Percentiles rank a stretch among this genome's conserved stretches.
These are phyloP conservation scores for Talaromyces sp. DNA, from an alignment of 2,329 filamentous ascomycete species.

Conservation along the genomic window DNA sequence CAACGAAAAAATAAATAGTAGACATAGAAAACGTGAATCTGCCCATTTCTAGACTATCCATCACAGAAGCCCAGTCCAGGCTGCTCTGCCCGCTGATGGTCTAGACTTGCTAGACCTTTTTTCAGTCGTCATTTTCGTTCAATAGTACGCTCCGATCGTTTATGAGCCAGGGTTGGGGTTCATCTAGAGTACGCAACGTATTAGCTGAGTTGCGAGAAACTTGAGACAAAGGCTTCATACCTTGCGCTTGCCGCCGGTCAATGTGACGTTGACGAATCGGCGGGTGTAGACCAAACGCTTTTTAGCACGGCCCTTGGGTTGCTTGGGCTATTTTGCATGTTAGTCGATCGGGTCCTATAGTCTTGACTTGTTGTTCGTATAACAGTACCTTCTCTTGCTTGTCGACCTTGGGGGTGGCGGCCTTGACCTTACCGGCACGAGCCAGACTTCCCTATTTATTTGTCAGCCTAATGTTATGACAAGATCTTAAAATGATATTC, in stretches of 20 bases:
- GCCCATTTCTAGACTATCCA: conserved; percentile 7
- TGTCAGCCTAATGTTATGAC: not conserved
- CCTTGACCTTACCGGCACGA: conserved; percentile 89
- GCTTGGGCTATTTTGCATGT: conserved; percentile 89
- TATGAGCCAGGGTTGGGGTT: conserved; percentile 20
- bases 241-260: conserved; percentile 94
- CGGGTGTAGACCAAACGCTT: conserved; percentile 92
- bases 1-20: conserved; percentile 8
- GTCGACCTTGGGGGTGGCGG: conserved; percentile 70
- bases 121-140: conserved; percentile 10
- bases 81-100: conserved; percentile 1
- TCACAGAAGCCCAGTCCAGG: conserved; percentile 1
- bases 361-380: not conserved
- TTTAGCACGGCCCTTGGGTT: conserved; percentile 86
- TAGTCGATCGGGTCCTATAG: conserved; percentile 42
- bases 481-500: not conserved
- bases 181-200: conserved; percentile 6
- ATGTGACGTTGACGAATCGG: conserved; percentile 90
- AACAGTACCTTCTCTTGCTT: conserved; percentile 19
- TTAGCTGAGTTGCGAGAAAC: not conserved
- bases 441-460: conserved; percentile 60
- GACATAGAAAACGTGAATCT: conserved; percentile 13
- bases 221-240: conserved; percentile 46
- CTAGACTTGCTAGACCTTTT: not conserved
- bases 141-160: conserved; percentile 7